Evolutionary conservation across 805 yeast genomes (phyloP).

Genomic region (Candida namnaoensis): DNA sequence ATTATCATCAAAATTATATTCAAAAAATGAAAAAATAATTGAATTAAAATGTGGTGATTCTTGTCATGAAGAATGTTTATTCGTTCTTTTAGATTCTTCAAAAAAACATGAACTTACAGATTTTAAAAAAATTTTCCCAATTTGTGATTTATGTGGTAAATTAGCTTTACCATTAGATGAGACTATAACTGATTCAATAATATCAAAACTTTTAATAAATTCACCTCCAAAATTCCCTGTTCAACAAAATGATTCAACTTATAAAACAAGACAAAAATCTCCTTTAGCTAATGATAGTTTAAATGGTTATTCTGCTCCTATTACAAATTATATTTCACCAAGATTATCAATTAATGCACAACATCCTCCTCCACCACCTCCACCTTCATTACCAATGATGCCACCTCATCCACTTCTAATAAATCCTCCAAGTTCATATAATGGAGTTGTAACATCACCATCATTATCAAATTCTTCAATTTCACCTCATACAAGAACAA

Average conservation of each 20-base stretch:
- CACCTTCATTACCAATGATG: background rate
- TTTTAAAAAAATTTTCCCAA: slow-evolving; percentile 13
- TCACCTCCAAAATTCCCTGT: slow-evolving; percentile 1
- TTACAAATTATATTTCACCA: no score
- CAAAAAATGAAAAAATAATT: slow-evolving; percentile 24
- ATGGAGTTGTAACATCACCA: background rate
- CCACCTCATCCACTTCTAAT: background rate
- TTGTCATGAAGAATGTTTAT: slow-evolving; percentile 37
- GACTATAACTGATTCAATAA: slow-evolving; percentile 7
- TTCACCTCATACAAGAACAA: no score
- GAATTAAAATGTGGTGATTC: slow-evolving; percentile 34
- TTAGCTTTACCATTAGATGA: slow-evolving; percentile 15
- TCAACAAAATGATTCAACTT: background rate
- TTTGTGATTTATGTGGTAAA: slow-evolving; percentile 12
- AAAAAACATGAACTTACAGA: slow-evolving; percentile 1
- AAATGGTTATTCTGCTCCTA: no score
- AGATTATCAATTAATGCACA: no score
- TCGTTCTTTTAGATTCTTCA: slow-evolving; percentile 9
- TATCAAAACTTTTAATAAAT: slow-evolving; percentile 11
- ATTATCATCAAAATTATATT: slow-evolving; percentile 24
- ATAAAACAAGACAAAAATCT: background rate
- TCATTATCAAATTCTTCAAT: background rate
- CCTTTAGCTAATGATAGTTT: no score
- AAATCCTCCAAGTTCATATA: background rate
- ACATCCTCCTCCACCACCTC: background rate